phyloP scores from a whole-genome alignment of 2,329 filamentous ascomycete species.

The Phoma sp. region DNA sequence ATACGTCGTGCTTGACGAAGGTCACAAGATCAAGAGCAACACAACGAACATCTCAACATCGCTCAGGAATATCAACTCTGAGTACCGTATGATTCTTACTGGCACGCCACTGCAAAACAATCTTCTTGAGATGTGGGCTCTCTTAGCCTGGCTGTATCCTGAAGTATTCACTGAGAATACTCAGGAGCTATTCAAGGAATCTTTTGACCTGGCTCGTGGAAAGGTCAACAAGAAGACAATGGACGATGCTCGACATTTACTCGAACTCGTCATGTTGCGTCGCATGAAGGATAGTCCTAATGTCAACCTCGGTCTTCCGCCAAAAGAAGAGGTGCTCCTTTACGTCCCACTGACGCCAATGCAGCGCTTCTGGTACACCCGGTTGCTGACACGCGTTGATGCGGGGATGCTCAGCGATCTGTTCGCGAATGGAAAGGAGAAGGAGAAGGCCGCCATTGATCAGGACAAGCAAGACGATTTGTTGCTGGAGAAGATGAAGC shows the following conservation, averaged over 20 bases:
- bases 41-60: slow-evolving; percentile 53
- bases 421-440: slow-evolving; percentile 57
- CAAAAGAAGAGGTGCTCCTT: slow-evolving; percentile 64
- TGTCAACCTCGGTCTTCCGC: slow-evolving; percentile 63
- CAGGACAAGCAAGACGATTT: slow-evolving; percentile 48
- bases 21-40: slow-evolving; percentile 97
- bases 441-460: slow-evolving; percentile 51
- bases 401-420: slow-evolving; percentile 60
- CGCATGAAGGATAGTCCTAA: slow-evolving; percentile 64
- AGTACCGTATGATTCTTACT: slow-evolving; percentile 60
- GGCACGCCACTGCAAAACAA: slow-evolving; percentile 68
- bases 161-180: slow-evolving; percentile 64
- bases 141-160: slow-evolving; percentile 65
- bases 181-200: slow-evolving; percentile 59
- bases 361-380: slow-evolving; percentile 66
- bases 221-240: slow-evolving; percentile 62
- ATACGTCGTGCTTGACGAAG: slow-evolving; percentile 99
- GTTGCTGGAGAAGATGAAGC: slow-evolving; percentile 44
- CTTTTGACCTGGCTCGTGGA: slow-evolving; percentile 64
- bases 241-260: slow-evolving; percentile 59
- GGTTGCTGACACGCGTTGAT: slow-evolving; percentile 63
- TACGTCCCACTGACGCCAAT: slow-evolving; percentile 66
- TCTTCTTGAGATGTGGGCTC: slow-evolving; percentile 63
- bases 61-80: slow-evolving; percentile 54
- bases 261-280: slow-evolving; percentile 66